Evolutionary conservation across 179 eudicot species (phyloP).

Genomic region (Beta corolliflora): DNA sequence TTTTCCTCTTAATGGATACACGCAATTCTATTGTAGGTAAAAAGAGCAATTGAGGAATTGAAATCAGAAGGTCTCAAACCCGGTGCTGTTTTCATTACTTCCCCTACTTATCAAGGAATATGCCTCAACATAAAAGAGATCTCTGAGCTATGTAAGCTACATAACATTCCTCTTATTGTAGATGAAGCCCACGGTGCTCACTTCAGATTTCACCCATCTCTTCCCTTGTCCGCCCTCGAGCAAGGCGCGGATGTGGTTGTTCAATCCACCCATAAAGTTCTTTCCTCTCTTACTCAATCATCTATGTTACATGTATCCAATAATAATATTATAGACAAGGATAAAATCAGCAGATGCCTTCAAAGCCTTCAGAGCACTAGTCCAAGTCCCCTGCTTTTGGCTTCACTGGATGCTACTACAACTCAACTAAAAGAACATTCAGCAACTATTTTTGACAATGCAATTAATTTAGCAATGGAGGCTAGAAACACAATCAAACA

Average conservation of each 20-base stretch:
- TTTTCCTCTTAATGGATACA: too few relatives aligned
- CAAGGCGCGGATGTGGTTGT: conserved; percentile 77
- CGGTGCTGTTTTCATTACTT: conserved; percentile 65
- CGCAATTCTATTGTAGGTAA: conserved; percentile 39
- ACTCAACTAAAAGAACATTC: conserved; percentile 48
- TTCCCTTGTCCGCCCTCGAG: conserved; percentile 62
- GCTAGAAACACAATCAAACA: conserved; percentile 36
- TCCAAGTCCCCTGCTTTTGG: conserved; percentile 70
- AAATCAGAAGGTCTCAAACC: conserved; percentile 51
- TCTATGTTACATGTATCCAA: conserved; percentile 74
- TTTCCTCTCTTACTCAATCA: conserved; percentile 75
- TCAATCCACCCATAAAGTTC: conserved; percentile 83
- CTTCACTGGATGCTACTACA: conserved; percentile 72
- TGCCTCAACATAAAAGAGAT: conserved; percentile 62
- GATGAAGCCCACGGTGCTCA: conserved; percentile 94
- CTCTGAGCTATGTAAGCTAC: conserved; percentile 47
- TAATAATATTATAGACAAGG: conserved; percentile 45
- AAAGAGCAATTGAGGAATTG: conserved; percentile 52
- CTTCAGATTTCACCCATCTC: conserved; percentile 60
- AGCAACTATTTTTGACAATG: conserved; percentile 36
- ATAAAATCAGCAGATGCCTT: conserved; percentile 58
- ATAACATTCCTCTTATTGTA: conserved; percentile 60
- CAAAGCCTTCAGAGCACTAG: conserved; percentile 73
- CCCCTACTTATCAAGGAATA: conserved; percentile 77
- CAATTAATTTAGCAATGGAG: conserved; percentile 48